These are phyloP conservation scores for Cnidoscolus chayamansa DNA, from an alignment of 441 rosid genomes.

Conservation along the genomic window DNA sequence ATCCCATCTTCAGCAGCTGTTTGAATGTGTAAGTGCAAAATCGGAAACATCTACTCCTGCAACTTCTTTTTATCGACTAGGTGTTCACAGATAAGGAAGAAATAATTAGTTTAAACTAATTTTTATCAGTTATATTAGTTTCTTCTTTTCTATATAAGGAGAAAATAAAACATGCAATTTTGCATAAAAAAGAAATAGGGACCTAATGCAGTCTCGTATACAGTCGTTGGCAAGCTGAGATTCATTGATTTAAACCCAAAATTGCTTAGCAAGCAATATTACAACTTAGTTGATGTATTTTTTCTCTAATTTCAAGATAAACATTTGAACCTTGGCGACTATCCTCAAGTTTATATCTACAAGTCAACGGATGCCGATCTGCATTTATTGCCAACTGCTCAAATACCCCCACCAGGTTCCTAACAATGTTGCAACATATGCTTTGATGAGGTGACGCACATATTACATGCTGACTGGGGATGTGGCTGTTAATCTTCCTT, in stretches of 20 bases:
- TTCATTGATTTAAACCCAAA: not conserved
- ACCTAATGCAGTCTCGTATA: not conserved
- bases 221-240: not conserved
- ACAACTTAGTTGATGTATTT: constrained; percentile 2
- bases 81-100: not conserved
- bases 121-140: too few species aligned
- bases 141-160: too few species aligned
- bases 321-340: not conserved
- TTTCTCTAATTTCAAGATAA: not conserved
- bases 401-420: not conserved
- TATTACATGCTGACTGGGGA: not conserved
- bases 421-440: constrained; percentile 3
- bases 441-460: not conserved
- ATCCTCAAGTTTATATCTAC: constrained; percentile 15
- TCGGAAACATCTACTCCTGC: not conserved
- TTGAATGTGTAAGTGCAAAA: not conserved
- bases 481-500: not conserved
- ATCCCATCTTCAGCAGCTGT: not conserved
- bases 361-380: constrained; percentile 8
- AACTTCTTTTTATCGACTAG: not conserved
- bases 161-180: not conserved
- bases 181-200: not conserved
- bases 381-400: not conserved
- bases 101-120: too few species aligned
- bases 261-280: not conserved